Evolutionary conservation across 441 rosid genomes (phyloP), one percentile per base, ranked within the genome.

Genomic region (Eugenia klotzschiana): DNA sequence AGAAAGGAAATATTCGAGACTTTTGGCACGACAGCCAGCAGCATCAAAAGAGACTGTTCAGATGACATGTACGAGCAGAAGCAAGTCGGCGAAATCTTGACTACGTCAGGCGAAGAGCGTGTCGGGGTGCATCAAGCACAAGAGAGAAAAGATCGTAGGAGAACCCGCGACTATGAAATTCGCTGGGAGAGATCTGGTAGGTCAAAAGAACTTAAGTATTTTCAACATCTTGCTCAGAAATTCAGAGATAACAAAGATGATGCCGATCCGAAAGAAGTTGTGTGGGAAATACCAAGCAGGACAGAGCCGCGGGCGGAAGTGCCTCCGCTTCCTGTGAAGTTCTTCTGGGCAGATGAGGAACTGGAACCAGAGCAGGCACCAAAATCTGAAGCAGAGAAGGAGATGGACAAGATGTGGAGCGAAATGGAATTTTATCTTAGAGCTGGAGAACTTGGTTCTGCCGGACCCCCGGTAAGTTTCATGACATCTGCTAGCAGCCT

Each of bases 321-420:
- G 43, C 74, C 43, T 64, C 46, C 14, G 7, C 91, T 91, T 83
- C 90, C 88, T 11, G 4, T 85, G 83, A 90, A 90, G 82, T 84
- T 87, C 87, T 86, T 87, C 22, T 92, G 89, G 82, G 91, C 88
- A 10, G 82, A 23, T 12, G 89, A 91, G 84, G 90, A 90, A 64
- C 77, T 84, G 40, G 80, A 54, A 74, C 86, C 83, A 5, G 81
- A 54, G 69, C 87, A 80, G 3, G 74, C 86, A 2, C 91, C 90
- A 86, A 89, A 88, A 81, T 82, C 93, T 52, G 92, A 91, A 60
- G 88, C 58, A 22, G 94, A 91, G 79, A 86, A 87, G 60, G 93
- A 89, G 51, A 8, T 92, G 83, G 90, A 91, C 14, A 12, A 53
- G 4, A 87, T 93, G 54, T 94, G 98, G 98, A 81, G 51, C 51